Percentiles rank a stretch among this genome's conserved stretches.
Conservation (phyloP, 768 basidiomycete species). For the Boletus speciosus region DNA sequence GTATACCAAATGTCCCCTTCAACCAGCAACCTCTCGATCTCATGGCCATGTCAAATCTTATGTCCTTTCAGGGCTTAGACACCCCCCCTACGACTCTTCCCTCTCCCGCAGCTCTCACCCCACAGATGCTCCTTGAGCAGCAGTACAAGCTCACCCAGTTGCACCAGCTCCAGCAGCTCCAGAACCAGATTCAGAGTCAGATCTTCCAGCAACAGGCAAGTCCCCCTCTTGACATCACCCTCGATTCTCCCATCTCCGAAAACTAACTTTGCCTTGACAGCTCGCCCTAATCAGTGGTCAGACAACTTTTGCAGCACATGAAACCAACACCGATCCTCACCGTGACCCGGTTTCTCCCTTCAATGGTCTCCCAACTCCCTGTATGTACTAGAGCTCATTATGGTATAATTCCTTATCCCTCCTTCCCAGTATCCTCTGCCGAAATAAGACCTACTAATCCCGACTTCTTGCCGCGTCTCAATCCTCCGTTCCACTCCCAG, state of each 20-base stretch:
- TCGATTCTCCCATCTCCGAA: conserved; percentile 1
- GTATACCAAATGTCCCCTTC: conserved; percentile 7
- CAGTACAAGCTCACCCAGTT: conserved; percentile 77
- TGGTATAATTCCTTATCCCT: conserved; percentile 11
- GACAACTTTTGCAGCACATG: conserved; percentile 33
- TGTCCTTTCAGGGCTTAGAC: conserved; percentile 48
- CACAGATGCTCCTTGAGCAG: conserved; percentile 63
- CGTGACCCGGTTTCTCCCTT: conserved; percentile 36
- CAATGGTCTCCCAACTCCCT: conserved; percentile 64
- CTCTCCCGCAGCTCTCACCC: conserved; percentile 29
- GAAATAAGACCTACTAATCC: conserved; percentile 60
- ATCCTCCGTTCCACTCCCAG: conserved; percentile 41
- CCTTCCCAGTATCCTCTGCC: conserved; percentile 50
- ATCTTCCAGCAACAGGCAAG: conserved; percentile 88
- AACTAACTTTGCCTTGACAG: conserved; percentile 33
- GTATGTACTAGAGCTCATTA: conserved; percentile 37
- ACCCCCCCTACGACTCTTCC: conserved; percentile 8
- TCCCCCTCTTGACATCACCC: conserved; percentile 2
- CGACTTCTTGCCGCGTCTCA: conserved; percentile 63
- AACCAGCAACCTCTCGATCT: conserved; percentile 46
- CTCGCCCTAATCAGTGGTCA: conserved; percentile 65
- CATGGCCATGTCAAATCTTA: conserved; percentile 41
- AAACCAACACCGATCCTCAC: conserved; percentile 34
- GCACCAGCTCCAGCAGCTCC: conserved; percentile 72
- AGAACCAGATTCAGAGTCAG: conserved; percentile 83